Conservation (phyloP, 2,329 filamentous ascomycete genomes). For the Neonectria magnoliae region DNA sequence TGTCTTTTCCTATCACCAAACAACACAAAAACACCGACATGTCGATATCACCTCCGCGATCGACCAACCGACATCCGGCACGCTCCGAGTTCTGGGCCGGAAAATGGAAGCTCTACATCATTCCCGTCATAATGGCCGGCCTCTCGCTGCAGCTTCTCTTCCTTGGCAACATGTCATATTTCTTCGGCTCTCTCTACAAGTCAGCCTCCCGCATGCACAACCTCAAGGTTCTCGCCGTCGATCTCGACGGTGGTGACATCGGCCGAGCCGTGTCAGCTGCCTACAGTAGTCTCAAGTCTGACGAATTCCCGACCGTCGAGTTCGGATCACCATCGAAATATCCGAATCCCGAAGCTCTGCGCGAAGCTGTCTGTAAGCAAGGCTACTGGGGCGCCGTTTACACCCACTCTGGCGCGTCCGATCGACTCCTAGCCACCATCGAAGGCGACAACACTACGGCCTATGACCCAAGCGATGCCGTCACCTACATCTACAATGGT, state of each 20-base stretch:
- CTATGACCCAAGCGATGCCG: constrained; percentile 45
- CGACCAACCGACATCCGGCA: constrained; percentile 12
- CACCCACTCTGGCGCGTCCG: constrained; percentile 41
- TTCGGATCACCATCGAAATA: constrained; percentile 33
- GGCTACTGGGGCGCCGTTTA: constrained; percentile 51
- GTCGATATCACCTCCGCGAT: constrained; percentile 3
- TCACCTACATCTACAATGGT: constrained; percentile 49
- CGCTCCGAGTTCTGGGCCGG: constrained; percentile 9
- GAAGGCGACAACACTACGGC: constrained; percentile 21
- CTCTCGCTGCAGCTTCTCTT: constrained; percentile 18
- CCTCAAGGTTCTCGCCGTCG: constrained; percentile 39
- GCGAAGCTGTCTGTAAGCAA: constrained; percentile 45
- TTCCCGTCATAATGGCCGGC: background rate
- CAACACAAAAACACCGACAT: too few species aligned
- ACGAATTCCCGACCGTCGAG: constrained; percentile 44
- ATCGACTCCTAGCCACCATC: constrained; percentile 42
- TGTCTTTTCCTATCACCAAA: too few species aligned
- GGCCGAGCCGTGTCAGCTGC: constrained; percentile 43
- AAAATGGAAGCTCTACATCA: constrained; percentile 18
- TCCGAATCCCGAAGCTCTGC: constrained; percentile 32
- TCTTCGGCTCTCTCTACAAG: constrained; percentile 45
- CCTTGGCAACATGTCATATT: constrained; percentile 35
- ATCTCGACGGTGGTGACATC: constrained; percentile 42
- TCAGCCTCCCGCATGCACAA: constrained; percentile 30
- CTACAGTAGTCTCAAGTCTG: constrained; percentile 38